Conservation (phyloP, 805 yeast species). For the Candida alai region DNA sequence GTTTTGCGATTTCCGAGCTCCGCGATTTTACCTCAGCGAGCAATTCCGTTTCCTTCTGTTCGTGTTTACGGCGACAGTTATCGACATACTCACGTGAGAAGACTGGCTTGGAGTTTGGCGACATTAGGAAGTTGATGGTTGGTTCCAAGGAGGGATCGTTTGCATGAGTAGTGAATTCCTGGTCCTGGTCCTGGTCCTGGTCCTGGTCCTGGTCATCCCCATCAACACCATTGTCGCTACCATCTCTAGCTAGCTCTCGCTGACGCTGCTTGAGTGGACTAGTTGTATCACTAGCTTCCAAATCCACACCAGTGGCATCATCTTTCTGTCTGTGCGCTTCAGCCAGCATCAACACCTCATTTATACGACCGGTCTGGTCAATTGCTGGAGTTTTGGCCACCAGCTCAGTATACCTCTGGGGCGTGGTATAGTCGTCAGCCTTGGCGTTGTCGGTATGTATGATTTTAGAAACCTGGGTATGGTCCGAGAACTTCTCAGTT, state of each 20-base stretch:
- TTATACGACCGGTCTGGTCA: constrained; percentile 21
- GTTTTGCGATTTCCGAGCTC: constrained; percentile 13
- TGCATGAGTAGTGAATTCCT: neutral
- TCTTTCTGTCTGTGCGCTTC: neutral
- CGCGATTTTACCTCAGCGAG: neutral
- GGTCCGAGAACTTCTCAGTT: neutral
- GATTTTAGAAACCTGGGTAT: constrained; percentile 17
- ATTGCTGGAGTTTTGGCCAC: constrained; percentile 26
- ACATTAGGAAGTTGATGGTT: constrained; percentile 26
- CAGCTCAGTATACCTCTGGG: constrained; percentile 29
- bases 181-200: constrained; percentile 6
- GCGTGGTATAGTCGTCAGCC: constrained; percentile 24
- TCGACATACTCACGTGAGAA: constrained; percentile 26
- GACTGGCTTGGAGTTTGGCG: constrained; percentile 31
- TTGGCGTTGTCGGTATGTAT: constrained; percentile 10
- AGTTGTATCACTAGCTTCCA: constrained; percentile 16
- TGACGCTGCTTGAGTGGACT: constrained; percentile 23
- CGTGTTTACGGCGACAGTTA: constrained; percentile 18
- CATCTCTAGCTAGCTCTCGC: constrained; percentile 8
- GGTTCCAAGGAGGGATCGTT: constrained; percentile 17
- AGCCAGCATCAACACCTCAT: constrained; percentile 1
- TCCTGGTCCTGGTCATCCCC: constrained; percentile 11
- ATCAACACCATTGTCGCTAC: constrained; percentile 1
- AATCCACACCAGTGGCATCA: constrained; percentile 11
- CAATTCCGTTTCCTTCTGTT: constrained; percentile 8